A percentile compares a stretch with the other conserved stretches of the same genome.
Conservation (phyloP, 257 asterid genomes). For the Solanum raphanifolium region DNA sequence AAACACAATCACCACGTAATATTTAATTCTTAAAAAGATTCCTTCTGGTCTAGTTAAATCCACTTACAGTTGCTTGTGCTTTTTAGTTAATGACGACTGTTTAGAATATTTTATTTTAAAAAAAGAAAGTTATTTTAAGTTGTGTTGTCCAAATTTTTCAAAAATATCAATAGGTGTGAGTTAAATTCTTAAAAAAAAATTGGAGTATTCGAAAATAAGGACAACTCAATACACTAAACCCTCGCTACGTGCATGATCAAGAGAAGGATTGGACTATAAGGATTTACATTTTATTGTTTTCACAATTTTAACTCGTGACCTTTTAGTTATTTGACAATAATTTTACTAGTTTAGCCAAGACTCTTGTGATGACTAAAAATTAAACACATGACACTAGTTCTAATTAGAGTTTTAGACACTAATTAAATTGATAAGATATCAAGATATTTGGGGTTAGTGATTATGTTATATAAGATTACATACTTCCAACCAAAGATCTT, state of each 20-base stretch:
- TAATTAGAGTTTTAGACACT: not conserved
- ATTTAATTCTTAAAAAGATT: not conserved
- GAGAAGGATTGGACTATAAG: not conserved
- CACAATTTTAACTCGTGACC: not conserved
- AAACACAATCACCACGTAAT: not conserved
- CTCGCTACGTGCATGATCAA: not conserved
- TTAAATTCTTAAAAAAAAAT: fast-evolving
- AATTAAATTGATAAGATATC: not conserved
- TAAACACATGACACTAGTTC: not conserved
- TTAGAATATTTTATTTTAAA: not conserved
- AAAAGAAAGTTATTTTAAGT: not conserved
- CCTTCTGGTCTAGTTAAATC: not conserved
- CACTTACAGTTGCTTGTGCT: not conserved
- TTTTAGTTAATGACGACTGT: not conserved
- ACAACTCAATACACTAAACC: not conserved
- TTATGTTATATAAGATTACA: not conserved
- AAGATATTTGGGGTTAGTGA: not conserved
- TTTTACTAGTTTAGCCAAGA: no score
- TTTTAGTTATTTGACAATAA: no score
- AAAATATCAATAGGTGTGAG: no score
- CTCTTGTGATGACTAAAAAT: not conserved
- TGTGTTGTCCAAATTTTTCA: fast-evolving
- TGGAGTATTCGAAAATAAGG: not conserved
- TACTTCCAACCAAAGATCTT: not conserved
- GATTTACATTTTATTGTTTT: no score